A percentile compares a stretch with the other conserved stretches of the same genome.
Conservation (phyloP, 2,329 filamentous ascomycete genomes). For the Neonectria punicea region DNA sequence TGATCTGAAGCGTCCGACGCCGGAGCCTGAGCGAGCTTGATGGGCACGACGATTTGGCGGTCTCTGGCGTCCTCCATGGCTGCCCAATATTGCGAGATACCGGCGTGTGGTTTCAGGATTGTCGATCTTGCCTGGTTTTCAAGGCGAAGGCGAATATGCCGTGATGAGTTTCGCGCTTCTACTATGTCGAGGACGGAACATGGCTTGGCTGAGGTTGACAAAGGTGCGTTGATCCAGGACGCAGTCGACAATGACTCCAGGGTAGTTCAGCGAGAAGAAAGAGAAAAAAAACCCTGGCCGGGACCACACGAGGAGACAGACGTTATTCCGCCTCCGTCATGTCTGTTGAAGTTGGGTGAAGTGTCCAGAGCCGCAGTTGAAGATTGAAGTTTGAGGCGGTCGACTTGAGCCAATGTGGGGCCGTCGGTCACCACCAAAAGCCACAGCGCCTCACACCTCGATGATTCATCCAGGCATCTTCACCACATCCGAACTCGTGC, state of each 20-base stretch:
- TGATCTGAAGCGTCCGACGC: conserved; percentile 18
- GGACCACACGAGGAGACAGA: not conserved
- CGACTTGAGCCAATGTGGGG: conserved; percentile 33
- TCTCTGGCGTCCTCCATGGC: conserved; percentile 28
- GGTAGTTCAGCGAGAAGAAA: not conserved
- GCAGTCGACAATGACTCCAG: not conserved
- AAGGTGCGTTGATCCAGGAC: not conserved
- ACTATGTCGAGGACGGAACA: conserved; percentile 21
- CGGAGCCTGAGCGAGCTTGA: conserved; percentile 26
- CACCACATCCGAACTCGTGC: not conserved
- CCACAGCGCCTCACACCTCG: not conserved
- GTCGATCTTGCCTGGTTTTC: conserved; percentile 1
- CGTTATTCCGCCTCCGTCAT: not conserved
- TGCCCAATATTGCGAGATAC: too few species aligned
- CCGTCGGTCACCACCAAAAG: conserved; percentile 1
- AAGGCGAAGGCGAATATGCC: conserved; percentile 22
- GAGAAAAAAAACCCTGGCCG: too few species aligned
- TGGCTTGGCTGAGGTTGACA: conserved; percentile 16
- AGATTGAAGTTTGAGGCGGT: conserved; percentile 30
- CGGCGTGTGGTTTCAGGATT: not conserved
- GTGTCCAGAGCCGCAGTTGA: not conserved
- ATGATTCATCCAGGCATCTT: not conserved
- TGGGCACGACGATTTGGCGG: conserved; percentile 11
- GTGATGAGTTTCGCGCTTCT: conserved; percentile 11
- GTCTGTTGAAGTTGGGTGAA: not conserved